These are phyloP conservation scores for Obelidium mucronatum DNA, from an alignment of 192 early-diverging fungal species.

Conservation along the genomic window DNA sequence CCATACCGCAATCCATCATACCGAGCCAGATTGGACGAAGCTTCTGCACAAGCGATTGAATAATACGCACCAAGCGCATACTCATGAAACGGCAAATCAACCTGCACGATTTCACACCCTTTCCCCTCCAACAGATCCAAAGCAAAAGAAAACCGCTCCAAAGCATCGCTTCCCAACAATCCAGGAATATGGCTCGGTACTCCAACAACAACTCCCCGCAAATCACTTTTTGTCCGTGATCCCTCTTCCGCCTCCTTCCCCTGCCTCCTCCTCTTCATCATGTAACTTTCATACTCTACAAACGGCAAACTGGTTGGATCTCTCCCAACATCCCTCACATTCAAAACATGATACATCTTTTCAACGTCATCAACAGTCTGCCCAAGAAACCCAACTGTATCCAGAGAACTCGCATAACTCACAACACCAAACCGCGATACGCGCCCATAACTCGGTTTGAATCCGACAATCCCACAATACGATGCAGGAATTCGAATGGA, in stretches of 20 bases:
- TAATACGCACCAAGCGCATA: constrained; percentile 86
- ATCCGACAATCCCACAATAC: constrained; percentile 92
- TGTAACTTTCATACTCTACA: not conserved
- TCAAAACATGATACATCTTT: constrained; percentile 64
- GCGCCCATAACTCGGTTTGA: constrained; percentile 91
- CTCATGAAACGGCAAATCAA: constrained; percentile 74
- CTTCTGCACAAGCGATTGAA: constrained; percentile 87
- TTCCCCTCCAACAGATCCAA: constrained; percentile 58
- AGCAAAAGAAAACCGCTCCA: constrained; percentile 35
- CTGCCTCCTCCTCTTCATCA: not conserved
- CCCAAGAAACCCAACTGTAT: constrained; percentile 86
- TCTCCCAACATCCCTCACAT: constrained; percentile 61
- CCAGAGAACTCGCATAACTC: constrained; percentile 86
- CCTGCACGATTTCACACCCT: constrained; percentile 74
- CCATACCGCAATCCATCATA: constrained; percentile 92
- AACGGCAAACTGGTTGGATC: constrained; percentile 70
- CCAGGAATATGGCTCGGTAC: constrained; percentile 48
- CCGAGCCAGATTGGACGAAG: constrained; percentile 87
- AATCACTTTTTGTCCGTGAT: not conserved
- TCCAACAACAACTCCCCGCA: constrained; percentile 62
- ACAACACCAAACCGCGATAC: constrained; percentile 86
- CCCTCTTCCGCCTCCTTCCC: not conserved
- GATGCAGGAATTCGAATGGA: constrained; percentile 93
- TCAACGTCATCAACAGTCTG: constrained; percentile 63
- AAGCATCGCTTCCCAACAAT: not conserved